Base-by-base conservation (phyloP, 1,139 yeast genomes). In the Suhomyces anneliseae region DNA sequence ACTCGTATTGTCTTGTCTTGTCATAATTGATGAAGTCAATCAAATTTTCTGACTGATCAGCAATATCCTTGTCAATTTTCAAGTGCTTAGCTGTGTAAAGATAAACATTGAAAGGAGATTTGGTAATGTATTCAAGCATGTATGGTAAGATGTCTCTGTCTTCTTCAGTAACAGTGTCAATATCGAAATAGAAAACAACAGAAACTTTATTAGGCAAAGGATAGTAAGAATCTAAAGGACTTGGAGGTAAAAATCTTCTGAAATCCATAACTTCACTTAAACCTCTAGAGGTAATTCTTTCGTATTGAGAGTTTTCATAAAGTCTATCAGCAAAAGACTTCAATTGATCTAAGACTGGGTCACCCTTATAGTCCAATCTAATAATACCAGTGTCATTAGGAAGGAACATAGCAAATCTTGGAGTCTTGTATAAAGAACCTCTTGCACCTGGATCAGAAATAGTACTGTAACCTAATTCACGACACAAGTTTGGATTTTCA, bases 71-170 rank as follows among this genome's bases (percentile, higher is more conserved):
- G 42, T 72, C 66, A 39, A 82, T 66, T 38, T 69, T 70, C 7
- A 65, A 61, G 53, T 82, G 82, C 32, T 75, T 72, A 2, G 83
- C 75, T 38, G 76, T 77, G 60, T 72, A 82, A 11, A 87, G 61
- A 53, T 75, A 72, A 11, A 83, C 71, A 54, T 84, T 78, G 50
- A 74, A 70, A 1, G 85, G 83, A 7, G 83, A 66, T 43, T 77
- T 70, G 47, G 85, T 78, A 24, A 85, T 68, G 12, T 80, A 81
- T 45, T 83, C 85, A 39, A 83, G 65, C 43, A 87, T 57, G 56
- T 83, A 77, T 2, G 85, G 83, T 49, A 87, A 68, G 7, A 85
- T 66, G 29, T 77, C 77, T 54, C 74, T 74, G 62, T 87, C 93
- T 59, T 86, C 93, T 2, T 72, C 70, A 1, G 81, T 73, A 2